Percentiles rank a stretch among this genome's conserved stretches.
Conservation (phyloP, 352 stramenopile species). For the Globisporangium iwayamae region DNA sequence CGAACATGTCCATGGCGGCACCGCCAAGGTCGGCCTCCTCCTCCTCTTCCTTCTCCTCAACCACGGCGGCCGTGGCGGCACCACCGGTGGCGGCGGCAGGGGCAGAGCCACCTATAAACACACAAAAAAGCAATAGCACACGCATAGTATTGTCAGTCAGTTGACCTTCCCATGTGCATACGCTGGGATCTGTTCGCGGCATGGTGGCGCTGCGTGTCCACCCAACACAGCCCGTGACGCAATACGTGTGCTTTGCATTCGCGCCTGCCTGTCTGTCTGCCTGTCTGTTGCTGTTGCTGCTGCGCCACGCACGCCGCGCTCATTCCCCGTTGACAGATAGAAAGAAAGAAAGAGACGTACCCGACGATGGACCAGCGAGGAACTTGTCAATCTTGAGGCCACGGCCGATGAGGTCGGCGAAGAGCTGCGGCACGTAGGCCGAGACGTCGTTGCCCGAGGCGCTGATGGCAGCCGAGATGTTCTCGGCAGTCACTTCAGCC, state of each 20-base stretch:
- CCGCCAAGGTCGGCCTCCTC: slow-evolving; percentile 82
- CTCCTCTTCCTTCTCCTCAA: slow-evolving; percentile 83
- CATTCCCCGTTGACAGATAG: neutral
- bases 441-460: slow-evolving; percentile 79
- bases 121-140: slow-evolving; percentile 4
- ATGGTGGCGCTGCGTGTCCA: neutral
- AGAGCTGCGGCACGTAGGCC: slow-evolving; percentile 78
- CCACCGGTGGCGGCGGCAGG: slow-evolving; percentile 45
- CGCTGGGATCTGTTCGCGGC: neutral
- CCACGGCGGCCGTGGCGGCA: slow-evolving; percentile 38
- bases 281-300: too few species aligned
- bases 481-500: slow-evolving; percentile 77
- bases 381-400: slow-evolving; percentile 87
- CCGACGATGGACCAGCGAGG: slow-evolving; percentile 82
- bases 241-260: neutral
- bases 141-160: slow-evolving; percentile 5
- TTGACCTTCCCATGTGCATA: neutral
- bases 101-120: slow-evolving; percentile 46
- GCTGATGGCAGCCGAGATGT: slow-evolving; percentile 64
- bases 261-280: too few species aligned
- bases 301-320: neutral
- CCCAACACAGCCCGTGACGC: neutral
- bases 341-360: slow-evolving; percentile 32
- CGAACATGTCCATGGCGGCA: slow-evolving; percentile 85
- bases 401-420: slow-evolving; percentile 76